Evolutionary conservation across 169 alveolate genomes (phyloP).

Genomic region (Cryptosporidium andersoni): DNA sequence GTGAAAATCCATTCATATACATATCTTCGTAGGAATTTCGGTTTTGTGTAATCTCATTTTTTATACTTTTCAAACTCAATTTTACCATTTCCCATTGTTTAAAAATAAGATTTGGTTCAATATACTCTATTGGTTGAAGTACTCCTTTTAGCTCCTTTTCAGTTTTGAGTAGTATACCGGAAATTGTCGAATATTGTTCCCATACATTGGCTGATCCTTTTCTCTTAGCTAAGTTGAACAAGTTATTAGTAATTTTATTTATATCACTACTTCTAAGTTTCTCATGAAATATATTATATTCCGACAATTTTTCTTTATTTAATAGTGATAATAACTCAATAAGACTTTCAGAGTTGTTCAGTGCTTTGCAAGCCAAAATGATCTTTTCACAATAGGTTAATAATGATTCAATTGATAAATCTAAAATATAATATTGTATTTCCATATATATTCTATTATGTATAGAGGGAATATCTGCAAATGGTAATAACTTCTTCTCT

Average conservation of each 20-base stretch:
- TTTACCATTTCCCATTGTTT: slow-evolving; percentile 56
- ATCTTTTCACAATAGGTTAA: slow-evolving; percentile 33
- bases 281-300: no score
- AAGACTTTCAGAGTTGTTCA: slow-evolving; percentile 50
- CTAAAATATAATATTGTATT: slow-evolving; percentile 38
- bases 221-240: not conserved
- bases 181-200: slow-evolving; percentile 25
- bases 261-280: slow-evolving; percentile 35
- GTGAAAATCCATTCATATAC: slow-evolving; percentile 66
- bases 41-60: slow-evolving; percentile 29
- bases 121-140: slow-evolving; percentile 18
- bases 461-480: slow-evolving; percentile 12
- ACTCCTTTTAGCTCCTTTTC: slow-evolving; percentile 16
- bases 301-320: slow-evolving; percentile 27
- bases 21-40: slow-evolving; percentile 63
- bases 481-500: slow-evolving; percentile 24
- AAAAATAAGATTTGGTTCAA: slow-evolving; percentile 43
- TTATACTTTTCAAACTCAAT: slow-evolving; percentile 19
- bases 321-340: slow-evolving; percentile 42
- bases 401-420: slow-evolving; percentile 19
- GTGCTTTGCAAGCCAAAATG: slow-evolving; percentile 39
- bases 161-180: slow-evolving; percentile 13
- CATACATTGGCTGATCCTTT: slow-evolving; percentile 25
- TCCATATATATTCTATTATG: slow-evolving; percentile 35
- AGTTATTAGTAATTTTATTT: slow-evolving; percentile 6